Conservation (phyloP, 2,329 filamentous ascomycete species). For the Madurella fahalii region DNA sequence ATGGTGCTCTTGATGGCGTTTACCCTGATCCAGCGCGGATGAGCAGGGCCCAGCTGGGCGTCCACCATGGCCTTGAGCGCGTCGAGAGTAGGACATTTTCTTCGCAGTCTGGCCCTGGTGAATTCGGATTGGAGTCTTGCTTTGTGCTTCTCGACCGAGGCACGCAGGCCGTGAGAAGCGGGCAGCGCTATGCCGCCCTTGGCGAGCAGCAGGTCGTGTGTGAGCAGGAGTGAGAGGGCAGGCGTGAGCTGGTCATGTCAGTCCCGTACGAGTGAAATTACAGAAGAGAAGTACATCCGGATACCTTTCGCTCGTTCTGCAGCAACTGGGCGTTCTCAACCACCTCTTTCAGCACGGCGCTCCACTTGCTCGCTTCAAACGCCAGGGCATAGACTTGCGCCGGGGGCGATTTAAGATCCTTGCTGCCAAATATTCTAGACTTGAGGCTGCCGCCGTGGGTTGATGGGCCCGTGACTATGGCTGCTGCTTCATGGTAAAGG, state of each 20-base stretch:
- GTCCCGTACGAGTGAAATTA: not conserved
- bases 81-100: slow-evolving; percentile 65
- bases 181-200: slow-evolving; percentile 81
- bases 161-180: slow-evolving; percentile 70
- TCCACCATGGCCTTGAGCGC: slow-evolving; percentile 48
- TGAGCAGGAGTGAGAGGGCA: slow-evolving; percentile 71
- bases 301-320: slow-evolving; percentile 77
- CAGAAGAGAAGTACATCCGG: slow-evolving; percentile 2
- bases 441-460: slow-evolving; percentile 79
- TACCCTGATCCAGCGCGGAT: slow-evolving; percentile 89
- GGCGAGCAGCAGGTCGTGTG: slow-evolving; percentile 79
- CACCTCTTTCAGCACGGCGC: slow-evolving; percentile 78
- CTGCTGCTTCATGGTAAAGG: slow-evolving; percentile 87
- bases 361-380: slow-evolving; percentile 88
- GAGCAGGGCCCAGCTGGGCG: slow-evolving; percentile 47
- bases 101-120: slow-evolving; percentile 69
- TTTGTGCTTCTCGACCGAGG: slow-evolving; percentile 75
- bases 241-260: slow-evolving; percentile 64
- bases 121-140: slow-evolving; percentile 77
- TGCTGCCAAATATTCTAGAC: slow-evolving; percentile 73
- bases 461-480: slow-evolving; percentile 61
- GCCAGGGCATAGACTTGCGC: slow-evolving; percentile 85
- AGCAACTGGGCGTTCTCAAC: slow-evolving; percentile 76
- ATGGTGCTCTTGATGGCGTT: slow-evolving; percentile 73
- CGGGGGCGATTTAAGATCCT: slow-evolving; percentile 69